Conservation (phyloP, 192 early-diverging fungal species). For the Linnemannia hyalina region DNA sequence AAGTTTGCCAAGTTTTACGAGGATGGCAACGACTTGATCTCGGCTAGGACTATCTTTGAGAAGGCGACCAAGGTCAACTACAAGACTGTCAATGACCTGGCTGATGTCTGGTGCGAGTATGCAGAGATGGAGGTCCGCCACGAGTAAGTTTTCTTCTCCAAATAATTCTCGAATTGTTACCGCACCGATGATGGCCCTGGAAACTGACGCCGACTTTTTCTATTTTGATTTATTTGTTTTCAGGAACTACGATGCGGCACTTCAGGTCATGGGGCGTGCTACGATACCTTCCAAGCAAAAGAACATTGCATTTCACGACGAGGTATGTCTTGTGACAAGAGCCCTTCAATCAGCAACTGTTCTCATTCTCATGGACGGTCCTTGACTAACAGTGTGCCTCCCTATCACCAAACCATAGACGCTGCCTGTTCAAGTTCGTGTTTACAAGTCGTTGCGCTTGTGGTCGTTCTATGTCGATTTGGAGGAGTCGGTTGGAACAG, state of each 20-base stretch:
- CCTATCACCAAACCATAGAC: constrained; percentile 31
- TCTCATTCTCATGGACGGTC: too few species aligned
- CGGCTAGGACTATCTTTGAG: constrained; percentile 86
- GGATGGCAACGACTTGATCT: constrained; percentile 66
- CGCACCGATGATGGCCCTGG: neutral
- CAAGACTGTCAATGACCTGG: constrained; percentile 86
- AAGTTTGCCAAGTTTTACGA: constrained; percentile 89
- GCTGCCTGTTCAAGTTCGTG: constrained; percentile 78
- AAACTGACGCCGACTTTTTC: neutral
- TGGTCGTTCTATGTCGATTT: constrained; percentile 97
- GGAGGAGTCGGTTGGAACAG: constrained; percentile 89
- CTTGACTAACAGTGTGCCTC: neutral
- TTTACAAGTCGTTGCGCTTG: constrained; percentile 89
- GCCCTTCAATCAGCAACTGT: neutral
- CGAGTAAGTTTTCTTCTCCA: constrained; percentile 49
- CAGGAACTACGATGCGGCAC: constrained; percentile 74
- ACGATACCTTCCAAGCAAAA: constrained; percentile 74
- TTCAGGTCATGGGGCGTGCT: constrained; percentile 87
- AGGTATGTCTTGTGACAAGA: constrained; percentile 43
- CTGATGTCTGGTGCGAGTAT: constrained; percentile 91
- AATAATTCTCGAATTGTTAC: neutral
- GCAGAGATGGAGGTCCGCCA: constrained; percentile 86
- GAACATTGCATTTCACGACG: constrained; percentile 83
- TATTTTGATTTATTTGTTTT: neutral
- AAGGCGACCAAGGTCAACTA: constrained; percentile 86